phyloP scores from a whole-genome alignment of 257 asterid genomes.

The Fraxinus anomala region DNA sequence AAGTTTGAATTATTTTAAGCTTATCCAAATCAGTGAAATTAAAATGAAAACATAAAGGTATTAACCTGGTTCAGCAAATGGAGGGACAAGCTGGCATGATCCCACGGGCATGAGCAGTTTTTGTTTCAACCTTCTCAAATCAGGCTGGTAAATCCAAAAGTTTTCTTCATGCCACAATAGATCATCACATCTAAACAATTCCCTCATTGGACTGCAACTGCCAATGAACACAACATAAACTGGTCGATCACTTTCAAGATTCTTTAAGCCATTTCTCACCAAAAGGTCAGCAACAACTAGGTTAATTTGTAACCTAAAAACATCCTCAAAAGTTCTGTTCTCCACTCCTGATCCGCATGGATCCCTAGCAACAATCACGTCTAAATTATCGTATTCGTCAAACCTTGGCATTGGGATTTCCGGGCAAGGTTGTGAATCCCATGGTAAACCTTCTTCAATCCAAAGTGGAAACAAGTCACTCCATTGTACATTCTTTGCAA shows the following conservation, averaged over 20 bases:
- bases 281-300: constrained; percentile 43
- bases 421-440: constrained; percentile 33
- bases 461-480: constrained; percentile 37
- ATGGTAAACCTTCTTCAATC: constrained; percentile 33
- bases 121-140: constrained; percentile 38
- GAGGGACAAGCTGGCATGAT: constrained; percentile 40
- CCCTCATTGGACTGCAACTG: constrained; percentile 43
- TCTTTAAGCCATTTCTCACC: constrained; percentile 27
- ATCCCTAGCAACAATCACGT: constrained; percentile 38
- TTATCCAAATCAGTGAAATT: neutral
- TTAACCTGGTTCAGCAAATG: constrained; percentile 35
- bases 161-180: constrained; percentile 40
- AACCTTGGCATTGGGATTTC: constrained; percentile 46
- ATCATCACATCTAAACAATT: constrained; percentile 53
- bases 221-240: constrained; percentile 36
- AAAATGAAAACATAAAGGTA: neutral
- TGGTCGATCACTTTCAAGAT: neutral
- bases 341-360: constrained; percentile 33
- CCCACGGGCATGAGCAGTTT: constrained; percentile 43
- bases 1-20: neutral
- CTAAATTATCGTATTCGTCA: constrained; percentile 27
- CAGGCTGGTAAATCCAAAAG: constrained; percentile 46
- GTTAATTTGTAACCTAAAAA: constrained; percentile 44
- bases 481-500: constrained; percentile 29
- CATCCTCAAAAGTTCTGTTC: constrained; percentile 22